A percentile compares a stretch with the other conserved stretches of the same genome.
Evolutionary conservation across 176 grass and related monocot species (phyloP).

Genomic region (Aegilops sharonensis): DNA sequence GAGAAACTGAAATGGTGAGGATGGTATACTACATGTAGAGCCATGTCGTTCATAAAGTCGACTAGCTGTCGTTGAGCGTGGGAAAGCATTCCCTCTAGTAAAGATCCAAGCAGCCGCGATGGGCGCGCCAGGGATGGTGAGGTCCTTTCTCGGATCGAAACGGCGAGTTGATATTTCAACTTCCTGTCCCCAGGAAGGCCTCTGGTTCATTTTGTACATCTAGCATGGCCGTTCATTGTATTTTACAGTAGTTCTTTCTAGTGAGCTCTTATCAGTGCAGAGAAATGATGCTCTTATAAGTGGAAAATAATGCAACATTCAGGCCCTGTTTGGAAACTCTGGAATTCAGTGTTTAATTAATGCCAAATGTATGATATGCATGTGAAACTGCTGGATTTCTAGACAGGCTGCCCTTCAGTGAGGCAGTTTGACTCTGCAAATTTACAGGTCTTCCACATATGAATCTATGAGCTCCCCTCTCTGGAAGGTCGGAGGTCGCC

Average conservation of each 20-base stretch:
- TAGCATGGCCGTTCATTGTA: background rate
- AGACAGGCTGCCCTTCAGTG: background rate
- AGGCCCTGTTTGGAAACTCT: background rate
- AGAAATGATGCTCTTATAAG: background rate
- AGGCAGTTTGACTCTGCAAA: background rate
- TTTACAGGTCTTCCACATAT: background rate
- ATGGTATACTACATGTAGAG: background rate
- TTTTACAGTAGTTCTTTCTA: background rate
- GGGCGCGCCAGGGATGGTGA: background rate
- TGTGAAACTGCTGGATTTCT: background rate
- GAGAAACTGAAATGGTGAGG: conserved; percentile 12
- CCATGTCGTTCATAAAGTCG: background rate
- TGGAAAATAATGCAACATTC: background rate
- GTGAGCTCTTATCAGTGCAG: background rate
- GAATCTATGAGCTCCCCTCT: background rate
- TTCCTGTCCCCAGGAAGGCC: background rate
- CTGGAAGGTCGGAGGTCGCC: conserved; percentile 10
- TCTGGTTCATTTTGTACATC: background rate
- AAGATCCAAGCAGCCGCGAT: background rate
- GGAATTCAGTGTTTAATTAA: background rate
- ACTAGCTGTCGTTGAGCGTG: background rate
- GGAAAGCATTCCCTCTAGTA: conserved; percentile 16
- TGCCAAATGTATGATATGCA: background rate
- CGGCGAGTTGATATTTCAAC: background rate
- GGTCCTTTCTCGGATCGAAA: background rate